Evolutionary conservation across 1,284 basidiomycete genomes (phyloP), one percentile per base, ranked within the genome.

Genomic region (Malassezia furfur): DNA sequence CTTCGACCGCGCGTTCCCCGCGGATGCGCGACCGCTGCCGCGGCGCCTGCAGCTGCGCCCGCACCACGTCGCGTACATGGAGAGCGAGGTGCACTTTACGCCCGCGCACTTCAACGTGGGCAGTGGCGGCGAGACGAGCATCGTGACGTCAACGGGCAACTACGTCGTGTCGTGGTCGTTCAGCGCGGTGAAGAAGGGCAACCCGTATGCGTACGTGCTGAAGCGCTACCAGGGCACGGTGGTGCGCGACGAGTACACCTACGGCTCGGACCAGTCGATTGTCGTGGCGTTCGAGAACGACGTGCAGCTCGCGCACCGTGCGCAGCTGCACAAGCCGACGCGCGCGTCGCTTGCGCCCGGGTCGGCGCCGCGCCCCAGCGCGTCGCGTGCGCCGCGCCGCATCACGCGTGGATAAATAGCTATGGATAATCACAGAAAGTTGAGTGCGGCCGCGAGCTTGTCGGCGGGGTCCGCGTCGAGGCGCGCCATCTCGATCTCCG

Each of bases 31-130:
- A 78, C 94, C 94, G 0, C 83, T 89, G 51, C 93, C 93, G 7
- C 83, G 85, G 63, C 81, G 91, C 38, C 80, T 99, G 59, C 88
- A 91, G 74, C 81, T 98, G 59, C 86, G 86, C 59, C 83, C 85
- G 0, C 89, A 96, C 73, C 94, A 99, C 77, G 85, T 91, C 47
- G 88, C 89, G 37, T 94, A 90, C 76, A 96, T 98, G 91, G 85
- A 85, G 57, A 81, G 86, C 63, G 84, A 85, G 41, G 83, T 98
- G 54, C 83, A 81, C 11, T 96, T 98, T 76, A 88, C 90, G 0
- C 90, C 91, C 31, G 94, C 93, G 2, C 84, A 86, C 64, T 98
- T 98, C 79, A 96, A 98, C 75, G 84, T 85, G 59, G 89, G 87
- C 15, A 80, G 60, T 7, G 64, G 64, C 30, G 83, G 85, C 50